A percentile compares a stretch with the other conserved stretches of the same genome.
phyloP scores from a whole-genome alignment of 139 green algal genomes.

The Chlamydomonas sphaeroides region DNA sequence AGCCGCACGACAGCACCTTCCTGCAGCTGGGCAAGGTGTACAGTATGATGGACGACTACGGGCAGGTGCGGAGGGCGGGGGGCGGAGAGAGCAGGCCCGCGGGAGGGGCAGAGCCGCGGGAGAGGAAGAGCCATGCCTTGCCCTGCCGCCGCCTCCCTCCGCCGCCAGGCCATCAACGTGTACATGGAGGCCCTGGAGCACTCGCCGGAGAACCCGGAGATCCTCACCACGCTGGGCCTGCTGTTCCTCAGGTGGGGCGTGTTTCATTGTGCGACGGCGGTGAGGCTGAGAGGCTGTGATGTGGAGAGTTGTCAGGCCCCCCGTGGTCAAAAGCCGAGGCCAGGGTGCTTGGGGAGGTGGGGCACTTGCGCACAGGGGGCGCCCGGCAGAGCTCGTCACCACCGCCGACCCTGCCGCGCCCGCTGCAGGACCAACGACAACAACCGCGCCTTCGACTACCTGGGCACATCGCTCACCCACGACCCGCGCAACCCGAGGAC shows the following conservation, averaged over 20 bases:
- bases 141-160: not conserved
- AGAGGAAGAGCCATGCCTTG: no score
- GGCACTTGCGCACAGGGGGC: no score
- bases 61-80: constrained; percentile 7
- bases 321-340: no score
- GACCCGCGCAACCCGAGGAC: constrained; percentile 77
- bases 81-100: no score
- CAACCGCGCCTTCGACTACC: constrained; percentile 74
- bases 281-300: no score
- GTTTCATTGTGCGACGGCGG: no score
- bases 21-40: constrained; percentile 76
- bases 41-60: constrained; percentile 57
- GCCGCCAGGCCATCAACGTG: constrained; percentile 46
- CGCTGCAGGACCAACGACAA: constrained; percentile 68
- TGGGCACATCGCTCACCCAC: constrained; percentile 71
- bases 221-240: constrained; percentile 81
- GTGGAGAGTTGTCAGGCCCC: not conserved
- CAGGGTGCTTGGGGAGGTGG: not conserved
- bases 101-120: no score
- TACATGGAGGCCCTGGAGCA: constrained; percentile 71
- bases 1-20: constrained; percentile 80
- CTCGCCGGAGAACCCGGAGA: constrained; percentile 79
- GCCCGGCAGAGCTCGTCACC: no score
- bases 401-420: not conserved
- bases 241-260: constrained; percentile 71